Conservation (phyloP, 257 asterid genomes). For the Osmanthus fragrans region DNA sequence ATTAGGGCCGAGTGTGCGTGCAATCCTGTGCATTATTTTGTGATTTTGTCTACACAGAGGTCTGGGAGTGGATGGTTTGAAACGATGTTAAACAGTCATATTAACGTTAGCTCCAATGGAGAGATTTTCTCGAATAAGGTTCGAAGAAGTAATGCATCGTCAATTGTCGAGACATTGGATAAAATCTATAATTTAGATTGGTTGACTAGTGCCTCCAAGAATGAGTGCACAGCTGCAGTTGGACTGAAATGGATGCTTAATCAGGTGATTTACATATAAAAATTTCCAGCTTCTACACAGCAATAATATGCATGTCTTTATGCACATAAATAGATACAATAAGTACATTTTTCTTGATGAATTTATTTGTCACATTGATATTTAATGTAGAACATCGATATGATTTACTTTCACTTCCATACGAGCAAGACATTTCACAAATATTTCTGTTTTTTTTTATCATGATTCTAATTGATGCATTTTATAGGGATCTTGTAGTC, state of each 20-base stretch:
- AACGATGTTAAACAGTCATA: conserved; percentile 76
- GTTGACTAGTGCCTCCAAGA: conserved; percentile 85
- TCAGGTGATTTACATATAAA: conserved; percentile 53
- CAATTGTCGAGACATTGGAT: conserved; percentile 74
- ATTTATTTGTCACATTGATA: background rate
- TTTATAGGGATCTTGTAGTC: no score
- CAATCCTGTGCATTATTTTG: conserved; percentile 77
- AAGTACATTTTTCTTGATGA: background rate
- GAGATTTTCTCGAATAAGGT: conserved; percentile 85
- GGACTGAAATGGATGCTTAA: conserved; percentile 98
- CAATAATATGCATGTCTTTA: background rate
- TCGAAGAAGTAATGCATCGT: conserved; percentile 64
- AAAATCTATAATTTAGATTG: conserved; percentile 73
- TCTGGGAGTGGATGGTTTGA: conserved; percentile 99
- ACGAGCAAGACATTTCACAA: no score
- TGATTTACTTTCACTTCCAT: no score
- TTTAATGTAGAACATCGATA: background rate
- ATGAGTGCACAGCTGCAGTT: conserved; percentile 97
- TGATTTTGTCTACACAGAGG: conserved; percentile 86
- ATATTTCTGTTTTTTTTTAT: no score
- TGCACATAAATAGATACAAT: background rate
- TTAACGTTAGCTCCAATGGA: conserved; percentile 84
- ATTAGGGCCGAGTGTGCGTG: conserved; percentile 82
- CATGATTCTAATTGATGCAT: no score
- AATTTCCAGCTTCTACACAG: background rate